Evolutionary conservation across 306 rosid genomes (phyloP), one percentile per base, ranked within the genome.

Genomic region (Ormosia semicastrata): DNA sequence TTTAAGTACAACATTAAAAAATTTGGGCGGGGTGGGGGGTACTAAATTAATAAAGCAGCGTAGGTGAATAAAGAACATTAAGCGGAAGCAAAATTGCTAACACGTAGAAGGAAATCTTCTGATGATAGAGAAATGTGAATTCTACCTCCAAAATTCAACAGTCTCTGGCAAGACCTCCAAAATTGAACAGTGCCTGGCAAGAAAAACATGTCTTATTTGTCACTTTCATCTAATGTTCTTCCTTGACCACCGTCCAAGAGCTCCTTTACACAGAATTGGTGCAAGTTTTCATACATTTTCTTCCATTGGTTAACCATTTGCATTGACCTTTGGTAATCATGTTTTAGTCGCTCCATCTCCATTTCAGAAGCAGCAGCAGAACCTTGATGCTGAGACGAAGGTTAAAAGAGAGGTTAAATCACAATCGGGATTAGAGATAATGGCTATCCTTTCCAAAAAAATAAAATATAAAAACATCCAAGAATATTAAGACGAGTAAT

Each of bases 281-380:
- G 86, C 86, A 91, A 79, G 76, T 89, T 88, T 49, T 84, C 96
- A 58, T 92, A 89, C 97, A 87, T 84, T 84, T 82, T 86, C 76
- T 88, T 87, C 94, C 89, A 93, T 37, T 85, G 91, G 71, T 86
- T 82, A 81, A 69, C 83, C 90, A 79, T 88, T 84, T 92, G 87
- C 71, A 34, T 63, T 39, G 91, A 88, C 77, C 47, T 88, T 81
- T 80, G 84, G 83, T 58, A 73, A 43, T 93, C 97, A 4, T 49
- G 83, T 85, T 86, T 88, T 29, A 87, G 82, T 87, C 88, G 93
- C 80, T 84, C 93, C 62, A 85, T 65, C 86, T 91, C 99, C 92
- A 95, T 85, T 86, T 91, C 98, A 32, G 86, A 50, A 17, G 91
- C 72, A 65, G 95, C 88, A 6, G 87, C 85, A 36, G 94, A 90